These are phyloP conservation scores for Termitomyces sp. DNA, from an alignment of 768 basidiomycete genomes.

Conservation along the genomic window DNA sequence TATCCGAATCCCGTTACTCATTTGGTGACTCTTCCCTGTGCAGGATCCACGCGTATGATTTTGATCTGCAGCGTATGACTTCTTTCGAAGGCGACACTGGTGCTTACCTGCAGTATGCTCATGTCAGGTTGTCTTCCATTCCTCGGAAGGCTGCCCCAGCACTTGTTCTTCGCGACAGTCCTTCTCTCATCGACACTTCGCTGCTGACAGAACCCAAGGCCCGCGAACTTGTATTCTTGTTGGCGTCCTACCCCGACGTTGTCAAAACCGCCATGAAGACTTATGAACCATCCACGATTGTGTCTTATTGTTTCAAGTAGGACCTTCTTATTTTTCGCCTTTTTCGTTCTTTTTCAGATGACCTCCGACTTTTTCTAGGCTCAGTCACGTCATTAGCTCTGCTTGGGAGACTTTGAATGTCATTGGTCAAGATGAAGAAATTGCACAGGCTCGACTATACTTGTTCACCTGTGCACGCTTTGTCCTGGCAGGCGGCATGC, in stretches of 20 bases:
- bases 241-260: slow-evolving; percentile 7
- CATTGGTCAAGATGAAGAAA: slow-evolving; percentile 5
- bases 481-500: slow-evolving; percentile 3
- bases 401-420: slow-evolving; percentile 6
- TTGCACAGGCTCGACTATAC: slow-evolving; percentile 3
- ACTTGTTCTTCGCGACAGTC: not conserved
- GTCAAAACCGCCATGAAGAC: slow-evolving; percentile 3
- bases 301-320: slow-evolving; percentile 1
- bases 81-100: slow-evolving; percentile 95
- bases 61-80: slow-evolving; percentile 90
- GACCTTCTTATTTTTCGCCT: not conserved
- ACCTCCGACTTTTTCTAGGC: not conserved
- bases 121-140: slow-evolving; percentile 80
- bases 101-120: slow-evolving; percentile 92
- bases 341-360: not conserved
- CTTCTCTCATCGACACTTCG: slow-evolving; percentile 5
- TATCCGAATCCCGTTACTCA: not conserved
- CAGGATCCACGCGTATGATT: slow-evolving; percentile 92
- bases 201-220: slow-evolving; percentile 4
- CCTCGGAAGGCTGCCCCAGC: slow-evolving; percentile 6
- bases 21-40: not conserved
- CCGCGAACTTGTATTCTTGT: slow-evolving; percentile 6
- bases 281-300: slow-evolving; percentile 5
- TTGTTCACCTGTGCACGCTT: slow-evolving; percentile 6
- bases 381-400: slow-evolving; percentile 4